Base-by-base conservation (phyloP, 2,329 filamentous ascomycete species). In the Aspergillus pseudonomiae region DNA sequence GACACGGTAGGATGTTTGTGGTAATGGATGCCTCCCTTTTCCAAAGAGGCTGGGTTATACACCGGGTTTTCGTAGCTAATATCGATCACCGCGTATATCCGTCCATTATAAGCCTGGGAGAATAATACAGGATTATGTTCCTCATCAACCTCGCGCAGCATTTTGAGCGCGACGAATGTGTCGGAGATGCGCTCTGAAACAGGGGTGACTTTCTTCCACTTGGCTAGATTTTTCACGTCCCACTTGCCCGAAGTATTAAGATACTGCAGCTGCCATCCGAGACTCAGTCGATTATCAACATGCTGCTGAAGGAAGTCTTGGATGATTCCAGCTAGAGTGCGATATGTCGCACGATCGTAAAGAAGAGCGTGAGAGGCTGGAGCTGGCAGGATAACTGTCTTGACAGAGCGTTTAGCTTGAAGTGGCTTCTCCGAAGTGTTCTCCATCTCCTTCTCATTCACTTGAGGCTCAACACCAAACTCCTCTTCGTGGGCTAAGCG, bases 161-260 rank as follows among this genome's bases (percentile, higher is more conserved):
- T 98, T 79, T 98, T 97, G 85, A 97, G 91, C 3, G 93, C 94
- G 30, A 92, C 88, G 75, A 97, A 97, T 5, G 93, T 83, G 16
- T 88, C 87, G 0, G 86, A 91, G 64, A 98, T 95, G 4, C 90
- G 88, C 1, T 86, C 84, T 0, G 92, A 96, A 1, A 96, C 91
- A 0, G 93, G 91, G 1, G 82, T 79, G 0, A 96, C 91, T 21
- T 88, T 88, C 76, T 92, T 86, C 94, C 94, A 98, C 75, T 98
- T 98, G 63, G 86, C 88, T 12, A 97, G 84, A 73, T 98, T 98
- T 80, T 98, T 98, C 69, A 98, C 93, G 73, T 97, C 94, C 94
- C 94, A 98, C 80, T 98, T 98, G 3, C 94, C 94, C 69, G 93
- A 91, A 1, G 91, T 92, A 2, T 91, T 92, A 28, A 98, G 87